These are phyloP conservation scores for Harringtonia lauricola DNA, from an alignment of 2,329 filamentous ascomycete species.

Conservation along the genomic window DNA sequence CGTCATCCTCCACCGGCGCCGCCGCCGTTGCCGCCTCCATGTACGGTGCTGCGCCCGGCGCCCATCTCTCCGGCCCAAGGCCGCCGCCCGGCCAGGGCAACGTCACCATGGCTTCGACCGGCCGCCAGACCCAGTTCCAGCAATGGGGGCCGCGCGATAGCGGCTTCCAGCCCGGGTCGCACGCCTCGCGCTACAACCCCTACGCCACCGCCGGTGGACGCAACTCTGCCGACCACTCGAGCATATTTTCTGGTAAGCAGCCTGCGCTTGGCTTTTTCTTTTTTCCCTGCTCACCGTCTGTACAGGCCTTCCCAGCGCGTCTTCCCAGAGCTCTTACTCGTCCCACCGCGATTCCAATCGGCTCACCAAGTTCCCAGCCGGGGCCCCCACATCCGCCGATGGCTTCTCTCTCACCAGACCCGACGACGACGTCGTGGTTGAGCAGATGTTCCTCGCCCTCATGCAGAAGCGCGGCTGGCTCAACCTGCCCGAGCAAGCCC, in stretches of 20 bases:
- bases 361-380: slow-evolving; percentile 39
- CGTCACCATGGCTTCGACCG: slow-evolving; percentile 60
- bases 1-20: slow-evolving; percentile 23
- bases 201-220: slow-evolving; percentile 47
- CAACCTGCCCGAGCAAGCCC: slow-evolving; percentile 87
- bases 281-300: neutral
- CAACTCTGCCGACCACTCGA: slow-evolving; percentile 43
- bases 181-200: slow-evolving; percentile 53
- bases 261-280: neutral
- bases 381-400: slow-evolving; percentile 25
- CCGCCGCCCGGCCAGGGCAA: slow-evolving; percentile 45
- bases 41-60: slow-evolving; percentile 26
- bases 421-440: slow-evolving; percentile 70
- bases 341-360: slow-evolving; percentile 46
- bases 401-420: slow-evolving; percentile 58
- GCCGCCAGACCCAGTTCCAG: slow-evolving; percentile 64
- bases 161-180: slow-evolving; percentile 35
- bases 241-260: slow-evolving; percentile 45
- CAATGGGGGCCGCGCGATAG: slow-evolving; percentile 60
- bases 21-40: slow-evolving; percentile 18
- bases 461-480: slow-evolving; percentile 99
- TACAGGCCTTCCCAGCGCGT: slow-evolving; percentile 40
- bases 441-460: slow-evolving; percentile 81
- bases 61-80: slow-evolving; percentile 52
- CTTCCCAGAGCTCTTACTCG: slow-evolving; percentile 44